Evolutionary conservation across 176 grass and related monocot genomes (phyloP), one percentile per base, ranked within the genome.

Genomic region (Eleusine coracana): DNA sequence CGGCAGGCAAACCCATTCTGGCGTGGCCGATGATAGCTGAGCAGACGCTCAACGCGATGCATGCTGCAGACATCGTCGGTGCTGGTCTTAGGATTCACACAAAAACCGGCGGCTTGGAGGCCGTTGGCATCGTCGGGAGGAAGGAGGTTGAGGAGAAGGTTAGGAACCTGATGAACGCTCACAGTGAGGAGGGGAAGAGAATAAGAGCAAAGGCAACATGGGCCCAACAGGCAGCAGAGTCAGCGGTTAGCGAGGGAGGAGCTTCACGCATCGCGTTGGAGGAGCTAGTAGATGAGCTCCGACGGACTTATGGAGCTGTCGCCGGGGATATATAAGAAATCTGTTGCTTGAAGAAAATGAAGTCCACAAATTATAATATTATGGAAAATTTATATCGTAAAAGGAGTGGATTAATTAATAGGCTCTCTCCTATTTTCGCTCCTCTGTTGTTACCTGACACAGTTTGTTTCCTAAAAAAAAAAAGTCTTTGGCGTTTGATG

Each of bases 1-100:
- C 52, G 6, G 86, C 40, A 0, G 93, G 86, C 45, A 85, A 90
- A 74, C 93, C 90, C 12, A 16, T 96, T 10, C 71, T 97, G 50
- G 79, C 86, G 6, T 97, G 88, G 91, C 88, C 89, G 25, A 70
- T 93, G 86, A 97, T 89, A 0, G 91, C 91, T 2, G 88, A 97
- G 79, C 91, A 97, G 48, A 28, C 31, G 4, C 76, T 93, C 5
- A 97, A 97, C 38, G 89, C 89, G 21, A 63, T 70, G 72, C 89
- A 93, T 80, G 74, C 86, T 14, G 81, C 68, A 9, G 82, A 93
- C 56, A 21, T 93, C 66, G 25, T 91, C 3, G 86, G 91, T 73
- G 74, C 50, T 8, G 88, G 91, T 1, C 48, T 89, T 0, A 54
- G 78, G 49, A 79, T 96, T 0, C 42, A 29, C 6, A 15, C 8